A percentile compares a stretch with the other conserved stretches of the same genome.
phyloP scores from a whole-genome alignment of 257 asterid genomes.

The Nemophila menziesii region DNA sequence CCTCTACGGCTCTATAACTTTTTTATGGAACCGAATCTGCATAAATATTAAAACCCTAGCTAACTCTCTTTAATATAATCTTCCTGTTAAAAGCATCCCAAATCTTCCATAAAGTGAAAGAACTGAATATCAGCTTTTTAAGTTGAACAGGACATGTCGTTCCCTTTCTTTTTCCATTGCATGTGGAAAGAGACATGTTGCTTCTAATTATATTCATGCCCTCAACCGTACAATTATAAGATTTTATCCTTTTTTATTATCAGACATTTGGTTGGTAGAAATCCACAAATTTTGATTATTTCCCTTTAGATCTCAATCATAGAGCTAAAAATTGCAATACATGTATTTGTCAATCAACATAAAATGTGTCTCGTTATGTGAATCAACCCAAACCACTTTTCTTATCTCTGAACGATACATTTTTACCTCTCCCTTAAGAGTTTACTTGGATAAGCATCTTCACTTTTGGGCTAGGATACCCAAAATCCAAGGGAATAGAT shows the following conservation, averaged over 20 bases:
- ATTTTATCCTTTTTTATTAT: too few species aligned
- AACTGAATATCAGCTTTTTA: constrained; percentile 19
- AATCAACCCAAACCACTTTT: neutral
- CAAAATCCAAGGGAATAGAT: neutral
- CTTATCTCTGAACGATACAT: neutral
- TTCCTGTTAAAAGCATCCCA: constrained; percentile 18
- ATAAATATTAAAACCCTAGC: constrained; percentile 11
- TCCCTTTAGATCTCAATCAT: too few species aligned
- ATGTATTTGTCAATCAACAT: neutral
- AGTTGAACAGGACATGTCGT: constrained; percentile 4
- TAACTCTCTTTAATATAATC: neutral
- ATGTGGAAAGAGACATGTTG: constrained; percentile 11
- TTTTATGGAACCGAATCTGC: constrained; percentile 40
- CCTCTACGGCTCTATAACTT: constrained; percentile 27
- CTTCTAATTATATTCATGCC: neutral
- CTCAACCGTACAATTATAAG: too few species aligned
- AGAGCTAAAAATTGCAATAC: too few species aligned
- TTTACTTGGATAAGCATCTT: constrained; percentile 7
- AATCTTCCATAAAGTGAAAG: constrained; percentile 25
- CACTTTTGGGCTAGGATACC: constrained; percentile 5
- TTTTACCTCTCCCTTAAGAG: constrained; percentile 1
- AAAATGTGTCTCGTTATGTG: neutral
- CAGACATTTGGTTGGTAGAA: too few species aligned
- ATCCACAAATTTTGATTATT: too few species aligned
- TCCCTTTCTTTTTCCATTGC: constrained; percentile 3